A percentile compares a stretch with the other conserved stretches of the same genome.
Conservation (phyloP, 495 filamentous ascomycete species). For the Penicillium bovifimosum region DNA sequence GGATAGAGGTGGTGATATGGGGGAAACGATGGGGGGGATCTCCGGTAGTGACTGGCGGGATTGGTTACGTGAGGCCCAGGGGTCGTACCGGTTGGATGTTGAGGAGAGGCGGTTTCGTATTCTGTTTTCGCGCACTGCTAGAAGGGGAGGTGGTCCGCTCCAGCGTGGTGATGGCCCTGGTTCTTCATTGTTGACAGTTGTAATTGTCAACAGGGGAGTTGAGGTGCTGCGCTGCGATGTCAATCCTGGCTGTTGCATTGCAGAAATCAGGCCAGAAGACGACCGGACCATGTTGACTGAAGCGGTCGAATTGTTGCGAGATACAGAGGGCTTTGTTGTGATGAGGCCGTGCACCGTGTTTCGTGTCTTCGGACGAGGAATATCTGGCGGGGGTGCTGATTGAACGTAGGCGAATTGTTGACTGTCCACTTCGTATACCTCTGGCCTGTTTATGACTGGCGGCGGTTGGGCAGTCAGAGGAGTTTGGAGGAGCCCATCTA, state of each 20-base stretch:
- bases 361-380: slow-evolving; percentile 6
- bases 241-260: slow-evolving; percentile 2
- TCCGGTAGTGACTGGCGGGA: slow-evolving; percentile 25
- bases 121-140: slow-evolving; percentile 39
- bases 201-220: slow-evolving; percentile 35
- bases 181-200: slow-evolving; percentile 19
- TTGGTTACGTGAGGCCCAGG: slow-evolving; percentile 27
- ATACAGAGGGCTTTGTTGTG: slow-evolving; percentile 8
- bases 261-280: slow-evolving; percentile 1
- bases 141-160: slow-evolving; percentile 34
- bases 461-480: slow-evolving; percentile 43
- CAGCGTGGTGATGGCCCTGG: slow-evolving; percentile 20
- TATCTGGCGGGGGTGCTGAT: slow-evolving; percentile 3
- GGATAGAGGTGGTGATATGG: slow-evolving; percentile 14
- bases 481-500: slow-evolving; percentile 67
- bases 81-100: slow-evolving; percentile 34
- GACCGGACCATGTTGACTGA: slow-evolving; percentile 11
- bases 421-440: slow-evolving; percentile 11
- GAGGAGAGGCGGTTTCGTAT: slow-evolving; percentile 37
- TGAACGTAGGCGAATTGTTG: slow-evolving; percentile 11
- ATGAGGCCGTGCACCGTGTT: slow-evolving; percentile 6
- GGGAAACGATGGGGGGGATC: slow-evolving; percentile 5
- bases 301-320: slow-evolving; percentile 15
- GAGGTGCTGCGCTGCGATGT: slow-evolving; percentile 36
- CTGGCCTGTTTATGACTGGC: slow-evolving; percentile 29